phyloP scores from a whole-genome alignment of 371 early-diverging fungal genomes.

The Basidiobolus meristosporus region DNA sequence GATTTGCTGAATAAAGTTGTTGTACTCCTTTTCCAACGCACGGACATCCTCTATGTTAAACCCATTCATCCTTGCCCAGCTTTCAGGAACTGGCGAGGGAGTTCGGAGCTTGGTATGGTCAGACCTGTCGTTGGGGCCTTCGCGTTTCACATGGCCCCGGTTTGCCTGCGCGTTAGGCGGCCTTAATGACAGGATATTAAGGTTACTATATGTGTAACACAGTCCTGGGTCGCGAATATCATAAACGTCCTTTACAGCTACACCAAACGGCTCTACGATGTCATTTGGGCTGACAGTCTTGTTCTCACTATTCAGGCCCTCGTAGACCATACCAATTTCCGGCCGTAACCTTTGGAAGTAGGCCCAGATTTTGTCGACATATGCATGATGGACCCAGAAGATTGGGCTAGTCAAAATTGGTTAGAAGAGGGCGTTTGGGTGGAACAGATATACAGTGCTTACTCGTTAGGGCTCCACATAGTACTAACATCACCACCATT shows the following conservation, averaged over 20 bases:
- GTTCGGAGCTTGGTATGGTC: neutral
- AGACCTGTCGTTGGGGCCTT: neutral
- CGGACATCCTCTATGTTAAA: neutral
- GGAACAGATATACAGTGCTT: no score
- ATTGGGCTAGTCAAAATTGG: neutral
- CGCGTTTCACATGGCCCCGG: no score
- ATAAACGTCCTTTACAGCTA: slow-evolving; percentile 1
- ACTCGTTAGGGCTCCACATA: slow-evolving; percentile 1
- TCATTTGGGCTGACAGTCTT: neutral
- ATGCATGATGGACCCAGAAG: slow-evolving; percentile 5
- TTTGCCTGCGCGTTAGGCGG: no score
- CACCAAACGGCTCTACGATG: slow-evolving; percentile 1
- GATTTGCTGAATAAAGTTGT: no score
- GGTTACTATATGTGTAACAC: no score
- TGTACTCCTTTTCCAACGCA: neutral
- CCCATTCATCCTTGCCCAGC: neutral
- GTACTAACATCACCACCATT: slow-evolving; percentile 1
- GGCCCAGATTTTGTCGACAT: slow-evolving; percentile 4
- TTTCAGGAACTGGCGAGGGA: neutral
- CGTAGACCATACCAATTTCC: neutral
- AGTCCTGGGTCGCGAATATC: neutral
- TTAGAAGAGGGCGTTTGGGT: no score
- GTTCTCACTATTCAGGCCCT: neutral
- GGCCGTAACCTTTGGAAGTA: neutral
- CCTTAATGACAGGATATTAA: no score